Evolutionary conservation across 78 protist genomes (phyloP).

Genomic region (Diacronema lutheri): DNA sequence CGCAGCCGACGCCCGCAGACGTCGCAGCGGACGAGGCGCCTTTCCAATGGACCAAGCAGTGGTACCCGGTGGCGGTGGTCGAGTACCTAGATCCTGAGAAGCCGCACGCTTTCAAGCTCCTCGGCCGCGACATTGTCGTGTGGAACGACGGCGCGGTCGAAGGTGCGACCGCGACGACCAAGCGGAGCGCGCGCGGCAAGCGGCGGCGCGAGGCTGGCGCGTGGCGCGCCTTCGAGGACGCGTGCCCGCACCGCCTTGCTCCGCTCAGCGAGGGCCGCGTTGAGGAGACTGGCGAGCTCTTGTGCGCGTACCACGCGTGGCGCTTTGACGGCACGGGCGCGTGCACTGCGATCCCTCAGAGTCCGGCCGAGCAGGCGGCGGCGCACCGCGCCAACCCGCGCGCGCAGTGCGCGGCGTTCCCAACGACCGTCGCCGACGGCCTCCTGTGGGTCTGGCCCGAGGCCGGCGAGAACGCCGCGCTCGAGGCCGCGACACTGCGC

Average conservation of each 20-base stretch:
- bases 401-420: background rate
- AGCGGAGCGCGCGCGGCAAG: too few species aligned
- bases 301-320: constrained; percentile 31
- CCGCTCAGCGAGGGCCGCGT: constrained; percentile 28
- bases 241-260: constrained; percentile 24
- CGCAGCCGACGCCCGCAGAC: too few species aligned
- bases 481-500: background rate
- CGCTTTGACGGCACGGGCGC: constrained; percentile 4
- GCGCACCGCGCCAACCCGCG: background rate
- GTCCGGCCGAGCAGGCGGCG: background rate
- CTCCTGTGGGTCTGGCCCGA: constrained; percentile 25
- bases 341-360: constrained; percentile 6
- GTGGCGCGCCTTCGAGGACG: constrained; percentile 25
- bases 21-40: too few species aligned
- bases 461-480: background rate
- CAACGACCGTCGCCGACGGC: background rate
- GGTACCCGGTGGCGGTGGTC: constrained; percentile 31
- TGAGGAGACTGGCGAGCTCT: constrained; percentile 19
- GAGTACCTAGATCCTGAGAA: background rate
- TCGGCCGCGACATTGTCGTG: background rate
- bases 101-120: background rate
- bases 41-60: constrained; percentile 4
- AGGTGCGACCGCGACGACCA: background rate
- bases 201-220: too few species aligned
- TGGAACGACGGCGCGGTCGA: background rate